Conservation (phyloP, 2,329 filamentous ascomycete species). For the Lecanicillium sp. region DNA sequence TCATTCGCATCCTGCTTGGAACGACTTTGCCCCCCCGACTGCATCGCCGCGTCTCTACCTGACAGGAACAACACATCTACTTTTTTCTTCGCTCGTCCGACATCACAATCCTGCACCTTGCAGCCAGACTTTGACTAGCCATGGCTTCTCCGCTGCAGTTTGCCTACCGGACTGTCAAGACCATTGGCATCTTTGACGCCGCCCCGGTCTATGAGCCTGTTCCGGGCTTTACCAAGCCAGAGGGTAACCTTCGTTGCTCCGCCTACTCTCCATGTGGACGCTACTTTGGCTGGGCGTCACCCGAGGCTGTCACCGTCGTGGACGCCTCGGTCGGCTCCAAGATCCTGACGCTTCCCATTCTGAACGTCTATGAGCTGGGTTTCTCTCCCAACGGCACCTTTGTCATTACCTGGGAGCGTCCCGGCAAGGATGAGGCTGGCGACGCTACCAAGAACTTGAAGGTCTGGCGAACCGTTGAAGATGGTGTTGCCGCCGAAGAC, state of each 20-base stretch:
- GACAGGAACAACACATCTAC: too few species aligned
- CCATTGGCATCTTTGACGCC: slow-evolving; percentile 88
- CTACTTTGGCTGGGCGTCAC: slow-evolving; percentile 92
- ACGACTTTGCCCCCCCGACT: too few species aligned
- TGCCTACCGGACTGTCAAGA: slow-evolving; percentile 95
- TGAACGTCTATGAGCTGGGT: slow-evolving; percentile 86
- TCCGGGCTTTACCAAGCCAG: slow-evolving; percentile 74
- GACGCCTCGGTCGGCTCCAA: slow-evolving; percentile 70
- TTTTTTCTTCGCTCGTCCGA: too few species aligned
- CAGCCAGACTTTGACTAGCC: slow-evolving; percentile 68
- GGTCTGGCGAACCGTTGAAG: slow-evolving; percentile 82
- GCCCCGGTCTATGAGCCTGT: slow-evolving; percentile 80
- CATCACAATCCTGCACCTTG: too few species aligned
- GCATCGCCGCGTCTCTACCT: too few species aligned
- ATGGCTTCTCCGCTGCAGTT: slow-evolving; percentile 93
- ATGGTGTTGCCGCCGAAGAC: slow-evolving; percentile 49
- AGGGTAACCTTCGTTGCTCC: slow-evolving; percentile 92
- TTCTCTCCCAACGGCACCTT: slow-evolving; percentile 92
- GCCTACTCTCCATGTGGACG: slow-evolving; percentile 92
- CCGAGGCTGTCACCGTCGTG: slow-evolving; percentile 76
- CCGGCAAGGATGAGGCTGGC: slow-evolving; percentile 84
- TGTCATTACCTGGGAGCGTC: slow-evolving; percentile 93
- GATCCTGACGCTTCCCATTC: slow-evolving; percentile 65
- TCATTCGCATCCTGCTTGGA: too few species aligned
- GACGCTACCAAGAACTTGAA: slow-evolving; percentile 95